A percentile compares a stretch with the other conserved stretches of the same genome.
These are phyloP conservation scores for Citrus australasica DNA, from an alignment of 345 rosid species.

Conservation along the genomic window DNA sequence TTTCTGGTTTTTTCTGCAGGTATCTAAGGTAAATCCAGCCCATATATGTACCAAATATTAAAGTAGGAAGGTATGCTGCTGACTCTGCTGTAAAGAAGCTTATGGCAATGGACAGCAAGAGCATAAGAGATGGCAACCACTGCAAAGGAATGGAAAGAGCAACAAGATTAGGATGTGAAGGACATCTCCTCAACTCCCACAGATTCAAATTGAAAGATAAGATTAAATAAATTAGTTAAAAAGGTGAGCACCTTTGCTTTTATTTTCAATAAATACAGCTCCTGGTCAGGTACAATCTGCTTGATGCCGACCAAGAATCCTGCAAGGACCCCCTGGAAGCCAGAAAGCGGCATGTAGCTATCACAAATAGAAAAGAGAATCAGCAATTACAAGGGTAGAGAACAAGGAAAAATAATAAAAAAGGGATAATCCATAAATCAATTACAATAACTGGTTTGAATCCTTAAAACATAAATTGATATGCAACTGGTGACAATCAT, in stretches of 20 bases:
- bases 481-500: background rate
- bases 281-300: slow-evolving; percentile 96
- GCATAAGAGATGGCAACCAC: slow-evolving; percentile 90
- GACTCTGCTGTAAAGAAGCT: slow-evolving; percentile 79
- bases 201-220: background rate
- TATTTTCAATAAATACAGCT: slow-evolving; percentile 62
- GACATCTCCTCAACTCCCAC: slow-evolving; percentile 12
- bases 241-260: slow-evolving; percentile 70
- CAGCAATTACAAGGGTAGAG: slow-evolving; percentile 7
- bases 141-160: slow-evolving; percentile 36
- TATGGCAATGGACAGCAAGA: slow-evolving; percentile 57
- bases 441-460: background rate
- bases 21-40: slow-evolving; percentile 97
- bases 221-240: background rate
- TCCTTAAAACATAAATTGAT: slow-evolving; percentile 1
- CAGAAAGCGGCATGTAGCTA: slow-evolving; percentile 95
- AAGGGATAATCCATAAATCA: background rate
- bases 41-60: slow-evolving; percentile 83
- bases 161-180: slow-evolving; percentile 15
- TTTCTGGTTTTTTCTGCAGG: slow-evolving; percentile 78
- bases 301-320: slow-evolving; percentile 94
- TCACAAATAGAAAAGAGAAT: slow-evolving; percentile 26
- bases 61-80: slow-evolving; percentile 77
- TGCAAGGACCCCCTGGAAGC: slow-evolving; percentile 84
- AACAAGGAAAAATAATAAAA: background rate